Evolutionary conservation across 2,329 filamentous ascomycete genomes (phyloP).

Genomic region (Aureobasidium sp.): DNA sequence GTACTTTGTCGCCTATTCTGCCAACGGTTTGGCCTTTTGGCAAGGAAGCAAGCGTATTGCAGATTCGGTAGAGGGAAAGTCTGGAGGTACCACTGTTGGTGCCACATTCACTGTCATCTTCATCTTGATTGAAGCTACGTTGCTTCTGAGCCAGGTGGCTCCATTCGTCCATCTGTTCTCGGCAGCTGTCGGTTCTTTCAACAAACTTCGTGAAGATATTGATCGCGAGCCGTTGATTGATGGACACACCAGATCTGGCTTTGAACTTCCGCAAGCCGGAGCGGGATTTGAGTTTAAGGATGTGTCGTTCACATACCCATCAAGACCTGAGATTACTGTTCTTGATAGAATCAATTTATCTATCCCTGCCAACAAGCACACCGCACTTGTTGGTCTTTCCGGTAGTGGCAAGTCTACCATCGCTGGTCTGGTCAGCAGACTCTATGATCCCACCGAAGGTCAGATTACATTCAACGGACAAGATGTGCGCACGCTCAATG

Average conservation of each 20-base stretch:
- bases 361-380: slow-evolving; percentile 30
- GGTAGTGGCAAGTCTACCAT: slow-evolving; percentile 36
- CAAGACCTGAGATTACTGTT: slow-evolving; percentile 31
- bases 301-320: slow-evolving; percentile 35
- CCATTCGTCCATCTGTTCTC: slow-evolving; percentile 44
- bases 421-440: slow-evolving; percentile 26
- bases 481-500: slow-evolving; percentile 30
- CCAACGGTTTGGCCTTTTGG: slow-evolving; percentile 61
- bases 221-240: slow-evolving; percentile 37
- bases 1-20: slow-evolving; percentile 60
- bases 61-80: slow-evolving; percentile 28
- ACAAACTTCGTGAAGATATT: slow-evolving; percentile 52
- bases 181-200: slow-evolving; percentile 44
- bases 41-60: slow-evolving; percentile 52
- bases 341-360: slow-evolving; percentile 29
- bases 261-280: slow-evolving; percentile 17
- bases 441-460: slow-evolving; percentile 31
- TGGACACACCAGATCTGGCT: slow-evolving; percentile 24
- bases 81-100: slow-evolving; percentile 30
- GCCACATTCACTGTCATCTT: slow-evolving; percentile 48
- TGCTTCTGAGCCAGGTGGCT: slow-evolving; percentile 38
- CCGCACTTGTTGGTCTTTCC: slow-evolving; percentile 35
- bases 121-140: slow-evolving; percentile 43
- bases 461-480: slow-evolving; percentile 29
- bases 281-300: slow-evolving; percentile 28